Evolutionary conservation across 352 stramenopile genomes (phyloP).

Genomic region (Pelagophyceae sp.): DNA sequence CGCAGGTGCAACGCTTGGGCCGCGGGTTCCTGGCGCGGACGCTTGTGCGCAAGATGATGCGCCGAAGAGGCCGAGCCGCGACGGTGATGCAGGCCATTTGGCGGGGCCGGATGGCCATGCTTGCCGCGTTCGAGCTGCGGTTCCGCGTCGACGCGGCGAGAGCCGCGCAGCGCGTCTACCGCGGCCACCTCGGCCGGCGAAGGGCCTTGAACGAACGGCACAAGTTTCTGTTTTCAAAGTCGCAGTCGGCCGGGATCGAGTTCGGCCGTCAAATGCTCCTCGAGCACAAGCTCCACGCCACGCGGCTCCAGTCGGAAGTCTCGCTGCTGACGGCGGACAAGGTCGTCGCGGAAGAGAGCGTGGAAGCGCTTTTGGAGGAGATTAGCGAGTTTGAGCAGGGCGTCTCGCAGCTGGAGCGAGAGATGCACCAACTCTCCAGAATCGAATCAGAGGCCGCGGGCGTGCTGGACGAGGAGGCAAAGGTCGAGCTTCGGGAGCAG

Average conservation of each 20-base stretch:
- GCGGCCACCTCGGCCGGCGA: slow-evolving; percentile 66
- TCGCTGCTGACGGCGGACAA: slow-evolving; percentile 77
- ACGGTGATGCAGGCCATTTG: slow-evolving; percentile 66
- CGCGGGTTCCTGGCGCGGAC: slow-evolving; percentile 61
- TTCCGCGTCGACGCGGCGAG: slow-evolving; percentile 51
- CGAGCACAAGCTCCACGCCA: slow-evolving; percentile 86
- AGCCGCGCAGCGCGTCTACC: slow-evolving; percentile 72
- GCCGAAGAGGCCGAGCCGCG: slow-evolving; percentile 47
- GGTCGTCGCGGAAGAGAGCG: slow-evolving; percentile 65
- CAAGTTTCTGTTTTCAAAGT: slow-evolving; percentile 84
- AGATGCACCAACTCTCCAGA: slow-evolving; percentile 80
- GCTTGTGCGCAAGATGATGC: background rate
- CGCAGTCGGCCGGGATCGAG: slow-evolving; percentile 80
- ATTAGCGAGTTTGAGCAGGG: slow-evolving; percentile 85
- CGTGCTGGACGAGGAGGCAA: slow-evolving; percentile 67
- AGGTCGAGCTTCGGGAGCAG: slow-evolving; percentile 74
- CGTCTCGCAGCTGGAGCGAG: slow-evolving; percentile 71
- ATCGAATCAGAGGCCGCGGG: slow-evolving; percentile 72
- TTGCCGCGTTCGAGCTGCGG: slow-evolving; percentile 40
- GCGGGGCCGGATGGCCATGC: slow-evolving; percentile 52
- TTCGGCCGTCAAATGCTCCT: slow-evolving; percentile 87
- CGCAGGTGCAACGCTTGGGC: slow-evolving; percentile 70
- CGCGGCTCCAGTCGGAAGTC: slow-evolving; percentile 83
- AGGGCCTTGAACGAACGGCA: slow-evolving; percentile 70
- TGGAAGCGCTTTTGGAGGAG: slow-evolving; percentile 74